phyloP scores from a whole-genome alignment of 1,284 basidiomycete species.

The Cystobasidium pallidum region DNA sequence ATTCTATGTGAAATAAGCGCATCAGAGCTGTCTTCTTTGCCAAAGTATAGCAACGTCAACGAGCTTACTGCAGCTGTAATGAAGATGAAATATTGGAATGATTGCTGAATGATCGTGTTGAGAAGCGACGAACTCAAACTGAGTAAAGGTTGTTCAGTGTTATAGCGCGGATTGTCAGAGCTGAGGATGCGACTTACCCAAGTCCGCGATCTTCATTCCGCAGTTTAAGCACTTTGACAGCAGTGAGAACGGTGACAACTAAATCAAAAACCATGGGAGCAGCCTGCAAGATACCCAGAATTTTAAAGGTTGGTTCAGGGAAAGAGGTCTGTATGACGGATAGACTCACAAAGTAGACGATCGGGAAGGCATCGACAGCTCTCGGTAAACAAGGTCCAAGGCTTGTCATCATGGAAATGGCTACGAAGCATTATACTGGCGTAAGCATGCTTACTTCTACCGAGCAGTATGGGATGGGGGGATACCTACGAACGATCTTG shows the following conservation, averaged over 20 bases:
- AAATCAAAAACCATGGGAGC: slow-evolving; percentile 35
- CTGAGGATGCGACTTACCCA: slow-evolving; percentile 15
- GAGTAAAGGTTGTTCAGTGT: not conserved
- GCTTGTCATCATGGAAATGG: slow-evolving; percentile 4
- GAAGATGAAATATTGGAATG: slow-evolving; percentile 39
- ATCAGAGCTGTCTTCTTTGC: not conserved
- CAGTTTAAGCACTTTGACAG: slow-evolving; percentile 16
- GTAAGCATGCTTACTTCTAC: not conserved
- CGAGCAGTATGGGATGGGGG: too few relatives aligned
- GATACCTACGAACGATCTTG: slow-evolving; percentile 19
- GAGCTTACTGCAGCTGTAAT: slow-evolving; percentile 31
- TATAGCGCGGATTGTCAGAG: too few relatives aligned
- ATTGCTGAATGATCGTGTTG: slow-evolving; percentile 34
- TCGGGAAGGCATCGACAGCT: slow-evolving; percentile 18
- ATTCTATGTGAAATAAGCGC: not conserved
- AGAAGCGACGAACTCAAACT: slow-evolving; percentile 20
- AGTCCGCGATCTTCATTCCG: slow-evolving; percentile 14
- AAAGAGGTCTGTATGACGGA: too few relatives aligned
- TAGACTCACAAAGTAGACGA: slow-evolving; percentile 40
- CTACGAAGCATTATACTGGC: not conserved
- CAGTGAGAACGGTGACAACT: slow-evolving; percentile 16
- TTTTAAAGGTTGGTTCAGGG: too few relatives aligned
- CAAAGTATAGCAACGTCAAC: not conserved
- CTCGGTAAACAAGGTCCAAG: slow-evolving; percentile 27
- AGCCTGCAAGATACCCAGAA: slow-evolving; percentile 5